Evolutionary conservation across 768 basidiomycete genomes (phyloP).

Genomic region (Royoungia palumana): DNA sequence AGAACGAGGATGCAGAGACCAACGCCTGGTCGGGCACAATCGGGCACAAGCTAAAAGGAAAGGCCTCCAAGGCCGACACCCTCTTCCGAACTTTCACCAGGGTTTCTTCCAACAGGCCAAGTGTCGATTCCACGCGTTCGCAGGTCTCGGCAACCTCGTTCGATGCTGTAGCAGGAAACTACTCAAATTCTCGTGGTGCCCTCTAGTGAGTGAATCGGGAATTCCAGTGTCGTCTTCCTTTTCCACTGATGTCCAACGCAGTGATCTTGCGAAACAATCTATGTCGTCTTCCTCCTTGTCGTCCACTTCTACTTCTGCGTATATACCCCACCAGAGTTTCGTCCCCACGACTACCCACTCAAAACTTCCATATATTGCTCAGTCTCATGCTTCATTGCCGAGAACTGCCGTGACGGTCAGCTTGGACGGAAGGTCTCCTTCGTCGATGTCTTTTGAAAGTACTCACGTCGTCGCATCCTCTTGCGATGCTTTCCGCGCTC

Average conservation of each 20-base stretch:
- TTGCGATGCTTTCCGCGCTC: constrained; percentile 8
- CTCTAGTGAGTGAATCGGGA: constrained; percentile 49
- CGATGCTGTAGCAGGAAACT: constrained; percentile 52
- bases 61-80: constrained; percentile 31
- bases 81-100: constrained; percentile 47
- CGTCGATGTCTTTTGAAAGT: constrained; percentile 2
- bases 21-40: constrained; percentile 30
- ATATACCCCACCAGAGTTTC: constrained; percentile 40
- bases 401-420: constrained; percentile 7
- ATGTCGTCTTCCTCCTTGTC: constrained; percentile 54
- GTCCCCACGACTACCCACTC: constrained; percentile 26
- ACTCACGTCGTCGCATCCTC: constrained; percentile 4
- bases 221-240: neutral
- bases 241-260: constrained; percentile 24
- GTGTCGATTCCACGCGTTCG: constrained; percentile 60
- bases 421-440: constrained; percentile 6
- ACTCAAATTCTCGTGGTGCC: constrained; percentile 49
- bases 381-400: constrained; percentile 4
- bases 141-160: constrained; percentile 48
- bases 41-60: constrained; percentile 30
- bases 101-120: constrained; percentile 52
- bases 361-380: constrained; percentile 6
- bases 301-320: constrained; percentile 14
- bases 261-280: constrained; percentile 60
- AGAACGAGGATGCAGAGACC: constrained; percentile 47